Conservation (phyloP, 441 rosid species). For the Jatropha multifida region DNA sequence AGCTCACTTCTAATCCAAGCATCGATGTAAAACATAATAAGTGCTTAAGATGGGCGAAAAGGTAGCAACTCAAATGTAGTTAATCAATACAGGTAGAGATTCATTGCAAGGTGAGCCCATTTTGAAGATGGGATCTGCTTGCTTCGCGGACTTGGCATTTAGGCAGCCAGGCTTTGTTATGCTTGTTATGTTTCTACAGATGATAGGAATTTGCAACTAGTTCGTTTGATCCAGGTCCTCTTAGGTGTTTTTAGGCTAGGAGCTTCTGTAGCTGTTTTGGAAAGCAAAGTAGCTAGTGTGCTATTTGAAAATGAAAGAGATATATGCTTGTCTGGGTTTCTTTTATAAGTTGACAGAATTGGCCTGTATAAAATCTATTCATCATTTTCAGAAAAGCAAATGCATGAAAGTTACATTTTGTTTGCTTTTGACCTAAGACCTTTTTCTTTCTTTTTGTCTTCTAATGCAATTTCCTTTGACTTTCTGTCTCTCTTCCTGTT, state of each 20-base stretch:
- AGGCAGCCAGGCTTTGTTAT: slow-evolving; percentile 12
- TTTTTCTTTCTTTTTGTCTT: not conserved
- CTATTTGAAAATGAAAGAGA: slow-evolving; percentile 1
- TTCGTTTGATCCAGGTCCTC: slow-evolving; percentile 24
- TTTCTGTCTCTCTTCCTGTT: not conserved
- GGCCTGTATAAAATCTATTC: slow-evolving; percentile 21
- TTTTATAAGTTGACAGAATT: slow-evolving; percentile 16
- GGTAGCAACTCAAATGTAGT: slow-evolving; percentile 24
- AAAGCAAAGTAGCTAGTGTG: not conserved
- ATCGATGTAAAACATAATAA: slow-evolving; percentile 63
- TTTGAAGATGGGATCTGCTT: slow-evolving; percentile 13
- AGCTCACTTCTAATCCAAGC: slow-evolving; percentile 49
- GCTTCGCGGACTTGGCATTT: slow-evolving; percentile 16
- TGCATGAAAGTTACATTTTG: slow-evolving; percentile 9
- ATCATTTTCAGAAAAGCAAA: slow-evolving; percentile 17
- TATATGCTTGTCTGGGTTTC: slow-evolving; percentile 25
- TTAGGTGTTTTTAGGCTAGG: not conserved
- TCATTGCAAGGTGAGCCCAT: slow-evolving; percentile 12
- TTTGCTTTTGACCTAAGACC: not conserved
- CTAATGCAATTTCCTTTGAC: not conserved
- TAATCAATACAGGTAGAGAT: slow-evolving; percentile 16
- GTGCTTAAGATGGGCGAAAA: slow-evolving; percentile 71
- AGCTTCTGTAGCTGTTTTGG: slow-evolving; percentile 10
- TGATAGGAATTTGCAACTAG: slow-evolving; percentile 16
- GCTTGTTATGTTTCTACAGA: slow-evolving; percentile 16